A percentile compares a stretch with the other conserved stretches of the same genome.
Evolutionary conservation across 768 basidiomycete species (phyloP).

Genomic region (Termitomyces bulborhizus): DNA sequence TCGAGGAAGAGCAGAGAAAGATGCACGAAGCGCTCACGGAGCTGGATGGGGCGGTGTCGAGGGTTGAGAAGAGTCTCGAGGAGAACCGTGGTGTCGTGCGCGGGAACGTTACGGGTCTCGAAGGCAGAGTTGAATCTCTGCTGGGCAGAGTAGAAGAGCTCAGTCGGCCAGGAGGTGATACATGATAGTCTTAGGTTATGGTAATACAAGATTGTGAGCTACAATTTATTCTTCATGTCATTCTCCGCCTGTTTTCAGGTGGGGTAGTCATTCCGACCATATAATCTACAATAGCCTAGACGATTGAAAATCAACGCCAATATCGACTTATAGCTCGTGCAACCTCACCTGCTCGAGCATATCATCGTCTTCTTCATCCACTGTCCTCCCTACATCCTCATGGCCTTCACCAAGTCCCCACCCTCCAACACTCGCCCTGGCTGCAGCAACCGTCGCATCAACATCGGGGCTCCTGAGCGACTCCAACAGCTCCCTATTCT

Average conservation of each 20-base stretch:
- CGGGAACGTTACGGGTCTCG: conserved; percentile 69
- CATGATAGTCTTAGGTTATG: not conserved
- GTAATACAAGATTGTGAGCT: conserved; percentile 9
- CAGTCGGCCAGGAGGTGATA: conserved; percentile 10
- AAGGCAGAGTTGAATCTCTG: conserved; percentile 39
- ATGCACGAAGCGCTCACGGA: conserved; percentile 59
- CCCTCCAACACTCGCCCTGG: conserved; percentile 54
- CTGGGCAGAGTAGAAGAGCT: conserved; percentile 38
- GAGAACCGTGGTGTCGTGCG: conserved; percentile 68
- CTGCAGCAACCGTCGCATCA: conserved; percentile 26
- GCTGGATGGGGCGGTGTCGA: conserved; percentile 58
- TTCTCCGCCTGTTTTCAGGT: conserved; percentile 24
- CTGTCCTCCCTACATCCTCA: conserved; percentile 38
- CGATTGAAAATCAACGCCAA: not conserved
- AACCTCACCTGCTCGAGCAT: conserved; percentile 49
- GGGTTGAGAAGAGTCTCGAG: conserved; percentile 70
- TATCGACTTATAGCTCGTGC: not conserved
- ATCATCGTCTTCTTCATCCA: conserved; percentile 59
- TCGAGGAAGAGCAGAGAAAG: conserved; percentile 71
- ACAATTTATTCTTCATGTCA: conserved; percentile 12
- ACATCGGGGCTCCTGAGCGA: conserved; percentile 52
- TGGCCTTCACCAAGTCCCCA: conserved; percentile 68
- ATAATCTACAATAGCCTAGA: conserved; percentile 47
- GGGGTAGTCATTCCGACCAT: conserved; percentile 50
- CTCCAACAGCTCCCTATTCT: conserved; percentile 51